A percentile compares a stretch with the other conserved stretches of the same genome.
phyloP scores from a whole-genome alignment of 768 basidiomycete genomes.

The Tricholoma bakamatsutake region DNA sequence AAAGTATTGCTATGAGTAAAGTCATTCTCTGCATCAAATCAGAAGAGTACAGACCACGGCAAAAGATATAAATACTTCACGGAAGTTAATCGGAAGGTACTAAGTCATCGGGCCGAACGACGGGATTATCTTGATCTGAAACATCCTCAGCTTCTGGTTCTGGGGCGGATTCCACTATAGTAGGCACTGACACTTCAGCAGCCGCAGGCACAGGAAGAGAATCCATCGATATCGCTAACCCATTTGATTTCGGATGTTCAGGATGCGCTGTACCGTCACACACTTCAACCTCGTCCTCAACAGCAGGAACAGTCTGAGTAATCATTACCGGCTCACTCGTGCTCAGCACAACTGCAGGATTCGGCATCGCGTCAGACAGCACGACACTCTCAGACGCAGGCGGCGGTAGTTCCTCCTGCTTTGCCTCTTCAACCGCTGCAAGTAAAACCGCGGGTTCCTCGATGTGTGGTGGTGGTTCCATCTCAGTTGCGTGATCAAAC shows the following conservation, averaged over 20 bases:
- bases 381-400: conserved; percentile 5
- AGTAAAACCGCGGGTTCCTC: not conserved
- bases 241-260: not conserved
- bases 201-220: not conserved
- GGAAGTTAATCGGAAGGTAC: not conserved
- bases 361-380: conserved; percentile 1
- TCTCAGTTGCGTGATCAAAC: not conserved
- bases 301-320: not conserved
- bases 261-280: not conserved
- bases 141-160: not conserved
- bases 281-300: not conserved
- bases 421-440: not conserved
- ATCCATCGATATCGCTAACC: not conserved
- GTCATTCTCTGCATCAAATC: not conserved
- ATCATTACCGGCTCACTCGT: not conserved
- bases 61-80: not conserved
- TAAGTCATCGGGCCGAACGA: not conserved
- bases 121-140: not conserved
- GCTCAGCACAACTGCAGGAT: conserved; percentile 3
- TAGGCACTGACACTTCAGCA: not conserved
- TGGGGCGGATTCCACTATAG: not conserved
- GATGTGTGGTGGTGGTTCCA: not conserved
- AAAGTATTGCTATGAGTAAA: not conserved
- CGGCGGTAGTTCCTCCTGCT: not conserved
- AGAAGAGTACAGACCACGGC: not conserved